These are phyloP conservation scores for Puya raimondii DNA, from an alignment of 176 grass and related monocot species.

Conservation along the genomic window DNA sequence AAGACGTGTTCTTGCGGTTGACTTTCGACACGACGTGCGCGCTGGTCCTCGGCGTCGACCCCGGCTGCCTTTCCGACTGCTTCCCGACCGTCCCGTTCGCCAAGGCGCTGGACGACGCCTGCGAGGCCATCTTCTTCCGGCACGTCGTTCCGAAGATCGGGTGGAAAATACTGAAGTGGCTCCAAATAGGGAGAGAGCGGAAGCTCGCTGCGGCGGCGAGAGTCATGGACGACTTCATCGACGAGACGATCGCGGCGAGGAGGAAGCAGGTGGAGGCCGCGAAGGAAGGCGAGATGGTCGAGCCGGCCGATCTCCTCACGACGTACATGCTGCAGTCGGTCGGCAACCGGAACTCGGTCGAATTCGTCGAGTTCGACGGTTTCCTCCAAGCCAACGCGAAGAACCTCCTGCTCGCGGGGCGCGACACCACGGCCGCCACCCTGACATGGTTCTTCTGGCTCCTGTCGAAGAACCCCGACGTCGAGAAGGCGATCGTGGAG, in stretches of 20 bases:
- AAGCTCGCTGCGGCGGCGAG: constrained; percentile 30
- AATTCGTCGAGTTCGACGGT: constrained; percentile 28
- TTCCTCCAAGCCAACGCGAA: constrained; percentile 73
- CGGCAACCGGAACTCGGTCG: constrained; percentile 35
- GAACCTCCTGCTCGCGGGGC: constrained; percentile 70
- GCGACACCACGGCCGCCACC: constrained; percentile 48
- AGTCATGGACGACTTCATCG: constrained; percentile 44
- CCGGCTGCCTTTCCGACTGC: constrained; percentile 45
- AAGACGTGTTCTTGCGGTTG: constrained; percentile 67
- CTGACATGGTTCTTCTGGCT: constrained; percentile 90
- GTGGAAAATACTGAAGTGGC: constrained; percentile 29
- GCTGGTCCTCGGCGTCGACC: constrained; percentile 57
- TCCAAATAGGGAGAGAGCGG: constrained; percentile 28
- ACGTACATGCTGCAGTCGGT: constrained; percentile 25
- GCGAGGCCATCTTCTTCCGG: constrained; percentile 55
- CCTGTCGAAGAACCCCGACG: constrained; percentile 42
- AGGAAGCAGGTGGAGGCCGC: constrained; percentile 3
- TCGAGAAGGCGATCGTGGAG: constrained; percentile 44
- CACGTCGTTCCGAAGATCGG: constrained; percentile 28
- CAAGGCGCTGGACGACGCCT: constrained; percentile 43
- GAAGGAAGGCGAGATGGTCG: not conserved
- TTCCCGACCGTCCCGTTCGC: constrained; percentile 57
- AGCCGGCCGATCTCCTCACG: constrained; percentile 33
- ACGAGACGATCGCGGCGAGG: constrained; percentile 33
- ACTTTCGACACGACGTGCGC: constrained; percentile 61